phyloP scores from a whole-genome alignment of 495 filamentous ascomycete species.

The Aspergillus homomorphus region DNA sequence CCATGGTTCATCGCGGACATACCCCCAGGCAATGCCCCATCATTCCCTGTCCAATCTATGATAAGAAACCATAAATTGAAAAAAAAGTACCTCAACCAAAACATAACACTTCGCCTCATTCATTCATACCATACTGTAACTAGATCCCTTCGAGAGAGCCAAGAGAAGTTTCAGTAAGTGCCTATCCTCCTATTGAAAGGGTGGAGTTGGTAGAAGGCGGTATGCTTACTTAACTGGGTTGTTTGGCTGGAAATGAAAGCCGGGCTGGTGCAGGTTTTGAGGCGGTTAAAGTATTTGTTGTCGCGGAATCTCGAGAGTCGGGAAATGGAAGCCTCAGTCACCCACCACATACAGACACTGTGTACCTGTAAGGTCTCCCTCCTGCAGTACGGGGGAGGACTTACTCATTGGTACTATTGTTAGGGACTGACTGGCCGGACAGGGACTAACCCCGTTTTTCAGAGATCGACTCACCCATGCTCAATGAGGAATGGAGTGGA shows the following conservation, averaged over 20 bases:
- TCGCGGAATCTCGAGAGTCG: background rate
- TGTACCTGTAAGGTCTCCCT: background rate
- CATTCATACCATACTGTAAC: too few relatives aligned
- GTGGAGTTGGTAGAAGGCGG: background rate
- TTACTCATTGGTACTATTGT: background rate
- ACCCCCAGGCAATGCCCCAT: background rate
- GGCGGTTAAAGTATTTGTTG: background rate
- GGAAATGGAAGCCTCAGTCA: background rate
- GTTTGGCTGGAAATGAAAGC: background rate
- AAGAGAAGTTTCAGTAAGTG: background rate
- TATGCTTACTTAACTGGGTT: background rate
- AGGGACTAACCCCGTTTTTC: background rate
- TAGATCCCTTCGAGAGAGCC: background rate
- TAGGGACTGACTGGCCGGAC: background rate
- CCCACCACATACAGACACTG: too few relatives aligned
- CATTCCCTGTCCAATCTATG: background rate
- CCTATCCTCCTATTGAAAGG: too few relatives aligned
- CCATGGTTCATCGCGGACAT: background rate
- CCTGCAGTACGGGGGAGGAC: background rate
- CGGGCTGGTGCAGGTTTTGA: background rate
- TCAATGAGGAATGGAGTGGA: background rate
- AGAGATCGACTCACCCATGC: background rate
- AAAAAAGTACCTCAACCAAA: background rate
- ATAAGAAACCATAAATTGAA: background rate
- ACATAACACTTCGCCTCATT: background rate